Conservation (phyloP, 176 grass and related monocot species). For the Oryza glaberrima region DNA sequence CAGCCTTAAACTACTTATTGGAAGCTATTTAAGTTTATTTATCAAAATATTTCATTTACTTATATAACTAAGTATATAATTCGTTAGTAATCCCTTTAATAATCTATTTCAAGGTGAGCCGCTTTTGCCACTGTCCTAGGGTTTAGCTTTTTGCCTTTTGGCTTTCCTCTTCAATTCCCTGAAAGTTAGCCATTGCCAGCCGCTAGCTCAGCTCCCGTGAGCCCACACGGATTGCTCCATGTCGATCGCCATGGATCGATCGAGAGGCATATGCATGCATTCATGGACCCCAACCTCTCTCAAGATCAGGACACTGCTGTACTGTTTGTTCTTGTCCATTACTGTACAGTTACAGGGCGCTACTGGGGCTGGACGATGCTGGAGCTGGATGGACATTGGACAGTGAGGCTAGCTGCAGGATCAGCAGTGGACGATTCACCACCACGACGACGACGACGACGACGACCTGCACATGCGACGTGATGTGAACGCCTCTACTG, state of each 20-base stretch:
- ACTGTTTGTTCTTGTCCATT: neutral
- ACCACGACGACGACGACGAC: neutral
- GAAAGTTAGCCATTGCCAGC: neutral
- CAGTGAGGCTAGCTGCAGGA: neutral
- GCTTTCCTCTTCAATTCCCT: neutral
- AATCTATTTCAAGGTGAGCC: too few relatives aligned
- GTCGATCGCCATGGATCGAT: neutral
- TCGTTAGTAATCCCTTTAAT: too few relatives aligned
- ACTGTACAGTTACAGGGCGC: neutral
- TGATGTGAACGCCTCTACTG: neutral
- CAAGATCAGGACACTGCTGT: neutral
- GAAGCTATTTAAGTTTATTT: too few relatives aligned
- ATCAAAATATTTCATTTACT: too few relatives aligned
- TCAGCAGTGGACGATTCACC: neutral
- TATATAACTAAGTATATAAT: too few relatives aligned
- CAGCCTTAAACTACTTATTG: too few relatives aligned
- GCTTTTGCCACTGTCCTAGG: too few relatives aligned
- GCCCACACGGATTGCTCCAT: neutral
- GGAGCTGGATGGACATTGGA: neutral
- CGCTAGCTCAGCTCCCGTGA: neutral
- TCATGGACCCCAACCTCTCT: neutral
- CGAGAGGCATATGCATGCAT: too few relatives aligned
- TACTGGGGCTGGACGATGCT: neutral
- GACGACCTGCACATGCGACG: neutral
- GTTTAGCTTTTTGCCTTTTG: constrained; percentile 1